phyloP scores from a whole-genome alignment of 2,329 filamentous ascomycete genomes.

The Clarireedia hainanense region DNA sequence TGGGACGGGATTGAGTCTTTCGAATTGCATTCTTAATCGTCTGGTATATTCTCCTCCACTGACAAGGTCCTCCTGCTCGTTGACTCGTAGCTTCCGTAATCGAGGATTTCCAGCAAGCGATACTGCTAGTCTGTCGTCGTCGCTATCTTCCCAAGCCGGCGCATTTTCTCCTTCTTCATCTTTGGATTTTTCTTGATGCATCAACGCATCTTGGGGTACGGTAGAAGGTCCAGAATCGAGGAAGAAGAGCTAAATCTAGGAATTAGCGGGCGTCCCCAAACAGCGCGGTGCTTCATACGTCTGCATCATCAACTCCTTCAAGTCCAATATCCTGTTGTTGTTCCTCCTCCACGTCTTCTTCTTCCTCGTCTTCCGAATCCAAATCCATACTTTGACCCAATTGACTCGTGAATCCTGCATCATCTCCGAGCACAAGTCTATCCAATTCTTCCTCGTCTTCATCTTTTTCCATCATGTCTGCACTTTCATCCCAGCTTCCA shows the following conservation, averaged over 20 bases:
- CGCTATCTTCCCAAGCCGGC: slow-evolving; percentile 86
- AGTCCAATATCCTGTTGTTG: slow-evolving; percentile 44
- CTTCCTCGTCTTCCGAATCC: slow-evolving; percentile 14
- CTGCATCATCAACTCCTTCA: slow-evolving; percentile 65
- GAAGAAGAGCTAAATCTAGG: slow-evolving; percentile 29
- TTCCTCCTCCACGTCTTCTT: slow-evolving; percentile 31
- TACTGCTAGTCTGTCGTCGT: slow-evolving; percentile 80
- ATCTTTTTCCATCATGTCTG: slow-evolving; percentile 56
- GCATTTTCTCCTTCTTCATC: slow-evolving; percentile 37
- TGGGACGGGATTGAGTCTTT: slow-evolving; percentile 51
- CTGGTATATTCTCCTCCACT: slow-evolving; percentile 78
- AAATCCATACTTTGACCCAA: slow-evolving; percentile 50
- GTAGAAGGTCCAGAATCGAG: slow-evolving; percentile 30
- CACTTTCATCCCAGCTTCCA: slow-evolving; percentile 24
- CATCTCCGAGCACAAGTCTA: slow-evolving; percentile 80
- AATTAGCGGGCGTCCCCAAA: slow-evolving; percentile 7
- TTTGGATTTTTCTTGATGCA: slow-evolving; percentile 13
- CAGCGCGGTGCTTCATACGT: slow-evolving; percentile 31
- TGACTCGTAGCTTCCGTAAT: slow-evolving; percentile 73
- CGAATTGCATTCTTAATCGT: slow-evolving; percentile 71
- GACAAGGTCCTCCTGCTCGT: slow-evolving; percentile 78
- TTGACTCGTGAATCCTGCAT: slow-evolving; percentile 69
- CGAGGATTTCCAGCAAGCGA: slow-evolving; percentile 71
- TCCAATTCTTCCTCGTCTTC: slow-evolving; percentile 80
- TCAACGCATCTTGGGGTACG: slow-evolving; percentile 17